Evolutionary conservation across 1,284 basidiomycete genomes (phyloP).

Genomic region (Stygiomarasmius scandens): DNA sequence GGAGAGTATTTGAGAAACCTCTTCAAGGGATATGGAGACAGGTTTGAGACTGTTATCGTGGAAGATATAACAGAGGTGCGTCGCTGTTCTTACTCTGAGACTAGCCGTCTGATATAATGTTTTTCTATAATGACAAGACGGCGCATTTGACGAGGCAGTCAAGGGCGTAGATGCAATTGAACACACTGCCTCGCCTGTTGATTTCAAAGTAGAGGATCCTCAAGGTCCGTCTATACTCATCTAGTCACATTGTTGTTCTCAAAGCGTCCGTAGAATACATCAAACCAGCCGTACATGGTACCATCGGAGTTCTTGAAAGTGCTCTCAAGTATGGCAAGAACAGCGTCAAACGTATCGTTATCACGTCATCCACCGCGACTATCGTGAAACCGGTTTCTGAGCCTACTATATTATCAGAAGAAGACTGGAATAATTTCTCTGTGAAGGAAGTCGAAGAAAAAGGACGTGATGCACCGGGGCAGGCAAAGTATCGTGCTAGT

Average conservation of each 20-base stretch:
- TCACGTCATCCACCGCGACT: conserved; percentile 65
- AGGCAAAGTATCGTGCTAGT: conserved; percentile 43
- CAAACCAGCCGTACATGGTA: conserved; percentile 45
- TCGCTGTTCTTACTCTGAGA: not conserved
- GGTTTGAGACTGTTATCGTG: conserved; percentile 48
- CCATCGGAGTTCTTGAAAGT: conserved; percentile 41
- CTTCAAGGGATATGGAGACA: conserved; percentile 41
- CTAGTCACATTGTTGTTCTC: not conserved
- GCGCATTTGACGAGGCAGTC: conserved; percentile 74
- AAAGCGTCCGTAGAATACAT: conserved; percentile 34
- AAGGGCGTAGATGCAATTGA: conserved; percentile 65
- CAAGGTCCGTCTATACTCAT: conserved; percentile 17
- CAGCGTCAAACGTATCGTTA: conserved; percentile 64
- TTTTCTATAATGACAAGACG: conserved; percentile 38
- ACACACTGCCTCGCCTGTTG: conserved; percentile 58
- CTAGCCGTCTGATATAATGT: not conserved
- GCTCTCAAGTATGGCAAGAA: conserved; percentile 32
- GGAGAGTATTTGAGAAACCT: conserved; percentile 38
- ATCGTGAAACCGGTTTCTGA: conserved; percentile 40
- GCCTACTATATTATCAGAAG: conserved; percentile 40
- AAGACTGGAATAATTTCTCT: conserved; percentile 63
- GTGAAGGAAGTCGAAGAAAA: conserved; percentile 45
- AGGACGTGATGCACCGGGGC: conserved; percentile 39
- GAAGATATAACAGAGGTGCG: conserved; percentile 48
- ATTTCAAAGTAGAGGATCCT: conserved; percentile 33